A percentile compares a stretch with the other conserved stretches of the same genome.
Evolutionary conservation across 495 filamentous ascomycete species (phyloP).

Genomic region (Pyrenula aspistea): DNA sequence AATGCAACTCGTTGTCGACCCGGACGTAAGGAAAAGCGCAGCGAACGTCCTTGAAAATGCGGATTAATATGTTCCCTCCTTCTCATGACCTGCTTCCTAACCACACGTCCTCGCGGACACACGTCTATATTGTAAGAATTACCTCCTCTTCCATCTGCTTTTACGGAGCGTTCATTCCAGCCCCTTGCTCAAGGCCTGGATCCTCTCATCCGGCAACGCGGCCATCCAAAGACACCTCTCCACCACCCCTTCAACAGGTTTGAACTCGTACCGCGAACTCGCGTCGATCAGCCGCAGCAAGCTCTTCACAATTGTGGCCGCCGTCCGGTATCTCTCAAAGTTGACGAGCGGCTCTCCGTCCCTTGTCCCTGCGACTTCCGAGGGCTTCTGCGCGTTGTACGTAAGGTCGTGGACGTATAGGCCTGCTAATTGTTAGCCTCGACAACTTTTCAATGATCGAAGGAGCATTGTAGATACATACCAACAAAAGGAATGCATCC

Average conservation of each 20-base stretch:
- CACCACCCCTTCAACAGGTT: slow-evolving; percentile 73
- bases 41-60: neutral
- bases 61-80: no score
- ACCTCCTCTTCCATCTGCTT: neutral
- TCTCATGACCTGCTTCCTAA: no score
- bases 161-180: slow-evolving; percentile 26
- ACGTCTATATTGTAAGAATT: neutral
- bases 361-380: slow-evolving; percentile 47
- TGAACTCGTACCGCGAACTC: slow-evolving; percentile 78
- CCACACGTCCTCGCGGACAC: neutral
- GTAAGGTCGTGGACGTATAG: slow-evolving; percentile 95
- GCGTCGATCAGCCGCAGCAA: slow-evolving; percentile 81
- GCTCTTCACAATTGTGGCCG: slow-evolving; percentile 87
- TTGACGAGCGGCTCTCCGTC: slow-evolving; percentile 68
- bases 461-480: slow-evolving; percentile 20
- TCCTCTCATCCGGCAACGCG: slow-evolving; percentile 74
- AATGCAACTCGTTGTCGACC: neutral
- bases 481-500: slow-evolving; percentile 97
- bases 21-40: neutral
- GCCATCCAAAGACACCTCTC: slow-evolving; percentile 94
- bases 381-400: slow-evolving; percentile 84
- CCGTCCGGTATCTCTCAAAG: slow-evolving; percentile 85
- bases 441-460: neutral
- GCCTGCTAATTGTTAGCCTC: slow-evolving; percentile 34
- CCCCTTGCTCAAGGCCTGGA: slow-evolving; percentile 44